phyloP scores from a whole-genome alignment of 106 monocot genomes.

The Allium sativum region DNA sequence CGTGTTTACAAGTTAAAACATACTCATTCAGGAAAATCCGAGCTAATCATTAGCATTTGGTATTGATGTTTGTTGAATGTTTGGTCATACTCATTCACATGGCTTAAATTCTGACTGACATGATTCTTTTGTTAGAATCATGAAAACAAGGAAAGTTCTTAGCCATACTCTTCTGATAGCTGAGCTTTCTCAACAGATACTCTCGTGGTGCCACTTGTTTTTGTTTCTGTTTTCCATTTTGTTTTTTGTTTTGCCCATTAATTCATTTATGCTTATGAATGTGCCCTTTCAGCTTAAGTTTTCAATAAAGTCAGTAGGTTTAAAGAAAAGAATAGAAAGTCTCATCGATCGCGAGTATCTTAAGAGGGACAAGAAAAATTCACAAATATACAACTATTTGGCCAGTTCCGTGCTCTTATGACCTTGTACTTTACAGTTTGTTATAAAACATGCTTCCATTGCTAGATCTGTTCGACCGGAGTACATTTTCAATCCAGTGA shows the following conservation, averaged over 20 bases:
- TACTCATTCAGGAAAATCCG: too few relatives aligned
- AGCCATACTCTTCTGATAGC: conserved; percentile 99
- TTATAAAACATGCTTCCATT: too few relatives aligned
- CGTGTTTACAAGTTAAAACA: too few relatives aligned
- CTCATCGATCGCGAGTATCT: conserved; percentile 96
- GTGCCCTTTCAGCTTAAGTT: conserved; percentile 77
- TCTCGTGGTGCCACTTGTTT: too few relatives aligned
- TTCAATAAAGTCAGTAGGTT: conserved; percentile 85
- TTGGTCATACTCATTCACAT: too few relatives aligned
- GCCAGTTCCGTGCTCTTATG: too few relatives aligned
- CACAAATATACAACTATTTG: conserved; percentile 99
- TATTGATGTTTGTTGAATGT: too few relatives aligned
- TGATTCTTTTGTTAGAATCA: conserved; percentile 67
- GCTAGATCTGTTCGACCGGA: too few relatives aligned
- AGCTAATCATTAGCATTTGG: too few relatives aligned
- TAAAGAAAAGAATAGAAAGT: conserved; percentile 99
- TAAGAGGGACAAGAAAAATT: conserved; percentile 89
- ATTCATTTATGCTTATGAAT: background rate
- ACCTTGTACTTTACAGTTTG: too few relatives aligned
- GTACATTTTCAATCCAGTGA: too few relatives aligned
- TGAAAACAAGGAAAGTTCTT: conserved; percentile 98
- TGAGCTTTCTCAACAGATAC: conserved; percentile 96
- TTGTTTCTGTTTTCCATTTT: too few relatives aligned
- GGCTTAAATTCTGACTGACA: background rate
- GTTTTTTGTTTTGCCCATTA: background rate